Conservation (phyloP, 805 yeast species). For the Lachancea kluyveri region DNA sequence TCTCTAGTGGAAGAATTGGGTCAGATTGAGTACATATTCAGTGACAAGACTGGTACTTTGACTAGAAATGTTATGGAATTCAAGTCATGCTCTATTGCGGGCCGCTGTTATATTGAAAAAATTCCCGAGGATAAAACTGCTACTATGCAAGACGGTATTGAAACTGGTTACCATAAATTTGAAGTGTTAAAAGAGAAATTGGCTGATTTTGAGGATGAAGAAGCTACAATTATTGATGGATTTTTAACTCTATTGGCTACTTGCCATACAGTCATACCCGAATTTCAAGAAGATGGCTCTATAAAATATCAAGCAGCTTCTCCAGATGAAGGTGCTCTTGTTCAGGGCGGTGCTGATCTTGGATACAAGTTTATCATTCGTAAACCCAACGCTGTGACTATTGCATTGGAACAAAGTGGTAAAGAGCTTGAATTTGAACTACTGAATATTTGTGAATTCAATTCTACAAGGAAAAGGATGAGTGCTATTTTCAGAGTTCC, state of each 20-base stretch:
- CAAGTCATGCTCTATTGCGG: slow-evolving; percentile 89
- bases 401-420: slow-evolving; percentile 47
- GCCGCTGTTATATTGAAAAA: slow-evolving; percentile 77
- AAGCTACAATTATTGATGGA: slow-evolving; percentile 53
- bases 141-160: slow-evolving; percentile 69
- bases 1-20: slow-evolving; percentile 96
- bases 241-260: slow-evolving; percentile 81
- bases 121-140: slow-evolving; percentile 89
- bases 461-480: slow-evolving; percentile 97
- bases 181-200: slow-evolving; percentile 50
- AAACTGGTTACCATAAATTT: slow-evolving; percentile 71
- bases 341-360: slow-evolving; percentile 87
- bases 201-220: slow-evolving; percentile 37
- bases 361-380: slow-evolving; percentile 84
- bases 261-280: slow-evolving; percentile 98
- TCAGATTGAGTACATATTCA: slow-evolving; percentile 91
- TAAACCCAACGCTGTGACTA: slow-evolving; percentile 73
- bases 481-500: slow-evolving; percentile 91
- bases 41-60: slow-evolving; percentile 96
- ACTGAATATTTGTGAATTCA: slow-evolving; percentile 89
- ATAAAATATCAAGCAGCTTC: slow-evolving; percentile 97
- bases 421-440: slow-evolving; percentile 61
- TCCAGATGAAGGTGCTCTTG: slow-evolving; percentile 98
- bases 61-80: slow-evolving; percentile 97
- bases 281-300: slow-evolving; percentile 51